Base-by-base conservation (phyloP, 257 asterid species). In the Echites panduratus region DNA sequence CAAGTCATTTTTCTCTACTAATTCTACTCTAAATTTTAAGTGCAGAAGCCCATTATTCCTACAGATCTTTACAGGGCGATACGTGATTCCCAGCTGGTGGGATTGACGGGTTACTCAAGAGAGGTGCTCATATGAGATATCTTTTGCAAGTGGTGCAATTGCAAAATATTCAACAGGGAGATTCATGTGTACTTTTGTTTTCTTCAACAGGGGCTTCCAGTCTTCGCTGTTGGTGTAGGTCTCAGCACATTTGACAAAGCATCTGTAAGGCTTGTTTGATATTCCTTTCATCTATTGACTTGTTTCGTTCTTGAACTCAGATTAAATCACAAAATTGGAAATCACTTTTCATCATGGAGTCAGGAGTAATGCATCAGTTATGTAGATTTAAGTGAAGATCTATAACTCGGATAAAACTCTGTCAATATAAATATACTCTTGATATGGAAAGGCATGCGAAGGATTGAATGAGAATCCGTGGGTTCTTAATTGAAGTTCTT, bases 171-270 rank as follows among this genome's bases (percentile, higher is more conserved):
- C 68, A 35, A 19, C 48, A 38, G 6, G 38, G 5, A 16, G 14
- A 20, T 64, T 38, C 27, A 64, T 17, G 44, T 38, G 27, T 64
- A 19, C 26, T 64, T 38, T 20, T 64, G 49, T 38, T 64, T 64
- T 35, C 9, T 62, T 38, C 48, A 38, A 63, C 69, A 64, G 97
- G 97, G 96, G 56, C 88, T 84, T 63, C 97, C 97, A 49, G 89
- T 92, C 48, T 68, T 89, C 73, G 93, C 89, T 61, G 13, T 81
- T 35, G 97, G 97, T 22, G 92, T 84, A 26, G 97, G 97, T 71
- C 93, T 87, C 82, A 89, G 97, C 85, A 88, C 95, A 41, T 92
- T 77, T 64, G 96, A 92, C 82, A 84, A 84, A 85, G 96, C 92
- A 71, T 84, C 93, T 43, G 97, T 92, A 88, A 85, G 80, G 89